These are phyloP conservation scores for Candolleomyces eurysporus DNA, from an alignment of 768 basidiomycete species.

Conservation along the genomic window DNA sequence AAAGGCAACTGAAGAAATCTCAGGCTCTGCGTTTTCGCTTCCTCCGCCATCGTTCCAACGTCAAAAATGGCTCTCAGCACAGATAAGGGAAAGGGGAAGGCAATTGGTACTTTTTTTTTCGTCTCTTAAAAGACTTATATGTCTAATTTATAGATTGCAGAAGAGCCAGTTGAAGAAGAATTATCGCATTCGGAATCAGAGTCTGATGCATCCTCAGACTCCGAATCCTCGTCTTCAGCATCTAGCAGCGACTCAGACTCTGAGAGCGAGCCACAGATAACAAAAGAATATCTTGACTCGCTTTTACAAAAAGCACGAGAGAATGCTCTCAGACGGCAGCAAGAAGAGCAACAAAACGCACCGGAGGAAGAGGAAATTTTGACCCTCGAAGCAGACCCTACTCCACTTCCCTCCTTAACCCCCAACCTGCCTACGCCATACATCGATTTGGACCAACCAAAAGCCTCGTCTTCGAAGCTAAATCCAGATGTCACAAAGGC, in stretches of 20 bases:
- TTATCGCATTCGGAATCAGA: slow-evolving; percentile 31
- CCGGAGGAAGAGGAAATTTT: slow-evolving; percentile 54
- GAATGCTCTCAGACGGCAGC: slow-evolving; percentile 40
- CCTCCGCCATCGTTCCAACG: background rate
- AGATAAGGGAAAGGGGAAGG: slow-evolving; percentile 47
- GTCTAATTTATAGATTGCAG: background rate
- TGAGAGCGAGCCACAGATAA: slow-evolving; percentile 47
- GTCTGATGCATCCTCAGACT: slow-evolving; percentile 27
- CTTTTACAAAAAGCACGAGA: slow-evolving; percentile 61
- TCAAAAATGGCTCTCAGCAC: slow-evolving; percentile 17
- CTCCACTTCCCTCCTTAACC: no score
- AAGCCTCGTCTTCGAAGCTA: slow-evolving; percentile 45
- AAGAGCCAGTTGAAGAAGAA: slow-evolving; percentile 17
- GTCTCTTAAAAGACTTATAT: background rate
- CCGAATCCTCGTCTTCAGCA: slow-evolving; percentile 15
- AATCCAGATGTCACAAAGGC: slow-evolving; percentile 62
- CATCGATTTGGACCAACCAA: slow-evolving; percentile 50
- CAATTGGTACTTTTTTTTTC: slow-evolving; percentile 27
- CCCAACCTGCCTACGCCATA: slow-evolving; percentile 64
- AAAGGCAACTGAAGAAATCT: background rate
- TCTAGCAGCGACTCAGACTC: slow-evolving; percentile 26
- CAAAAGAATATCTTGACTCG: slow-evolving; percentile 58
- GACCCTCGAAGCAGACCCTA: slow-evolving; percentile 35
- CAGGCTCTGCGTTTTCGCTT: background rate
- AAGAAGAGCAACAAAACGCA: slow-evolving; percentile 19